Conservation (phyloP, 2,329 filamentous ascomycete species). For the Raffaelea albimanens region DNA sequence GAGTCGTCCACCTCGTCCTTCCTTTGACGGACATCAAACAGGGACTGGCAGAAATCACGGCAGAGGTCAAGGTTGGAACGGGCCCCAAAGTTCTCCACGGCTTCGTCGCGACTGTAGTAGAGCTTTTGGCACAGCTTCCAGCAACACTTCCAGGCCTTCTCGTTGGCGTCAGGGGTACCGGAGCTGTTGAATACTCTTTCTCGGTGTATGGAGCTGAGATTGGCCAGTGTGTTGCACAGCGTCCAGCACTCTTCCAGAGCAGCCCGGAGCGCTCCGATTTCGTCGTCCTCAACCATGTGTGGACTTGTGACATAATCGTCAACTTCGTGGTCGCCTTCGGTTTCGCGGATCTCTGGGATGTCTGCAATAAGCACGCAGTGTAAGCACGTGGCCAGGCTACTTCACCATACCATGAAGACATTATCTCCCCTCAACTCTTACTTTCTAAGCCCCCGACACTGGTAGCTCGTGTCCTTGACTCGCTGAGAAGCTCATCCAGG, state of each 20-base stretch:
- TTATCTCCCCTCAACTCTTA: slow-evolving; percentile 29
- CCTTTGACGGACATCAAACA: slow-evolving; percentile 76
- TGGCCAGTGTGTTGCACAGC: slow-evolving; percentile 82
- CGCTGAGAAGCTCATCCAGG: slow-evolving; percentile 58
- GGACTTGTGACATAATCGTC: slow-evolving; percentile 33
- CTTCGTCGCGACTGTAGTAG: slow-evolving; percentile 70
- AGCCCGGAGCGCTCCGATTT: slow-evolving; percentile 59
- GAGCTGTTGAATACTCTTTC: slow-evolving; percentile 69
- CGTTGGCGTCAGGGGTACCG: slow-evolving; percentile 66
- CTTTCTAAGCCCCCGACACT: slow-evolving; percentile 71
- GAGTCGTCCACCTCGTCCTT: slow-evolving; percentile 76
- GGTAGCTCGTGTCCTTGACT: slow-evolving; percentile 51
- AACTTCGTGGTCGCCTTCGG: slow-evolving; percentile 42
- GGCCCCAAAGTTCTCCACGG: slow-evolving; percentile 56
- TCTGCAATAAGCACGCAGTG: slow-evolving; percentile 25
- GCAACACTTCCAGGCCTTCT: slow-evolving; percentile 86
- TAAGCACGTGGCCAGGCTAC: slow-evolving; percentile 4
- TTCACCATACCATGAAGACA: too few relatives aligned
- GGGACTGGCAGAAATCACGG: slow-evolving; percentile 80
- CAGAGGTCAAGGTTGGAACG: slow-evolving; percentile 75
- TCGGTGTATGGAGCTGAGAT: slow-evolving; percentile 73
- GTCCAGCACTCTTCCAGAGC: slow-evolving; percentile 89
- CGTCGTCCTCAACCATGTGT: slow-evolving; percentile 36
- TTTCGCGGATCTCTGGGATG: slow-evolving; percentile 38
- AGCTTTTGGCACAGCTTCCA: slow-evolving; percentile 88